These are phyloP conservation scores for Coccomyxa sp. DNA, from an alignment of 139 green algal genomes.

Conservation along the genomic window DNA sequence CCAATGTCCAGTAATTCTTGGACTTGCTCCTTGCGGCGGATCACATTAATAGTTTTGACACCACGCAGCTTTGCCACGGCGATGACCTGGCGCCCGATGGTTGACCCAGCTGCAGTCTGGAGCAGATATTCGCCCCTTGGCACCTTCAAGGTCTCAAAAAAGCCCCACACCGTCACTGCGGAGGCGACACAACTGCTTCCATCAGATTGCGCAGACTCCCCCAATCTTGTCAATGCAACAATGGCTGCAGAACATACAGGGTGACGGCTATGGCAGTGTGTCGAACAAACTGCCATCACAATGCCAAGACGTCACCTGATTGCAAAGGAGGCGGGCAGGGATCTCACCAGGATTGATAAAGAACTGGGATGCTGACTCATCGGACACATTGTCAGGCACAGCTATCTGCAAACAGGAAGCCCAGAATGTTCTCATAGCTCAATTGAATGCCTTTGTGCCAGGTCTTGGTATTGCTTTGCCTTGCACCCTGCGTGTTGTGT, in stretches of 20 bases:
- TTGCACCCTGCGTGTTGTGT: neutral
- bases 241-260: neutral
- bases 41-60: constrained; percentile 45
- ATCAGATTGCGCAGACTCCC: neutral
- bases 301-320: neutral
- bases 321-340: neutral
- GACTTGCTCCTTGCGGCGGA: constrained; percentile 37
- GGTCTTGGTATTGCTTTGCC: neutral
- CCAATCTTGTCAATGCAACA: neutral
- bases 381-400: constrained; percentile 31
- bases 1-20: constrained; percentile 26
- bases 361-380: constrained; percentile 38
- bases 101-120: constrained; percentile 43
- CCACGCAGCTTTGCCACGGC: constrained; percentile 27
- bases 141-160: constrained; percentile 35
- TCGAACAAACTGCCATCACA: neutral
- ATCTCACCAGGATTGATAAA: neutral
- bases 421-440: neutral
- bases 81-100: constrained; percentile 39
- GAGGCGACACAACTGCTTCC: neutral
- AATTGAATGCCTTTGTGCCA: neutral
- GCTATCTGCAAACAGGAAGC: neutral
- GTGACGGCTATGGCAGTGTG: neutral
- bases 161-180: constrained; percentile 35
- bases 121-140: constrained; percentile 42